Evolutionary conservation across 768 basidiomycete species (phyloP), one percentile per base, ranked within the genome.

Genomic region (Boletus eberwhitei): DNA sequence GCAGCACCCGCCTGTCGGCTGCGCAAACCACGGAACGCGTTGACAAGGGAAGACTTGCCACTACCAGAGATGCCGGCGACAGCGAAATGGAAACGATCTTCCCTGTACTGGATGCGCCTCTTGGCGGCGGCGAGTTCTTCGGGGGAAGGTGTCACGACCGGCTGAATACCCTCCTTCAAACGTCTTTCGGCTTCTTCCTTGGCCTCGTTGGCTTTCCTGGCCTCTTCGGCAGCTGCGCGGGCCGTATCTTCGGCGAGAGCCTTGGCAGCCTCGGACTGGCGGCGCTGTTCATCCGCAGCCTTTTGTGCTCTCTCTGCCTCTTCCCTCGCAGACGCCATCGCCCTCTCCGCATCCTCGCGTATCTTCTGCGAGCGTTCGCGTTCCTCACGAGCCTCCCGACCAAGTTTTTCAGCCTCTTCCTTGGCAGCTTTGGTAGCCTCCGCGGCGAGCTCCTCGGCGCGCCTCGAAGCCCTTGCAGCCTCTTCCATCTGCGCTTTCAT

Each of bases 41-140:
- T 73, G 19, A 74, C 64, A 8, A 74, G 61, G 9, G 73, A 73
- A 1, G 73, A 74, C 51, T 74, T 74, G 37, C 73, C 72, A n/a
- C 69, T 66, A 6, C 71, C 73, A 2, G 71, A 61, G 34, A 66
- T 36, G 2, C 73, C 73, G 9, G 70, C 71, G 46, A 74, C 41
- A 2, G 69, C 73, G 46, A 74, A 66, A 37, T 75, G 72, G 38
- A 71, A 71, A 11, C 54, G 38, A 2, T 62, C 66, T 17, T 73
- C 68, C 12, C 29, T 58, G 36, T 66, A 68, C 47, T 61, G 60
- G 14, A 69, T 36, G 2, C 54, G 58, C 7, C n/a, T 56, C 48
- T 68, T 68, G 5, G 55, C 56, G 0, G 53, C 58, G 4, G 48
- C 51, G 21, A 60, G 19, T 22, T 64, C 57, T 26, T 54, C 54